These are phyloP conservation scores for Backusella macrospora DNA, from an alignment of 192 early-diverging fungal species.

Conservation along the genomic window DNA sequence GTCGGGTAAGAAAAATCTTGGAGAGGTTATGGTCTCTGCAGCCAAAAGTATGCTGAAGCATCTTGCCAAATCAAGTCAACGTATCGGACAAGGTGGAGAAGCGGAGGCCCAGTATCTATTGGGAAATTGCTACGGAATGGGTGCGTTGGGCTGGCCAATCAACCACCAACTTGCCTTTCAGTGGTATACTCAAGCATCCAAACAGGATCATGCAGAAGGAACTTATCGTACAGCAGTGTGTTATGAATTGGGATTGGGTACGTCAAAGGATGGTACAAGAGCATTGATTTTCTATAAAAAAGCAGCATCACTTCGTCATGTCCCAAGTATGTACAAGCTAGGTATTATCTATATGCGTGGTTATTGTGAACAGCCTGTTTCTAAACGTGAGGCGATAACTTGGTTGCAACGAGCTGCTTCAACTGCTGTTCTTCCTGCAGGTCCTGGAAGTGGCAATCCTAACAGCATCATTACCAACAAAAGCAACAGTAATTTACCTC, in stretches of 20 bases:
- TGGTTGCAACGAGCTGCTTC: constrained; percentile 92
- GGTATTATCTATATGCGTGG: constrained; percentile 91
- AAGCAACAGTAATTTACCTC: neutral
- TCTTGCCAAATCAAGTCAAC: constrained; percentile 67
- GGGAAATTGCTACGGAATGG: constrained; percentile 88
- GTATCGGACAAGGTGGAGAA: constrained; percentile 65
- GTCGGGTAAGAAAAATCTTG: constrained; percentile 52
- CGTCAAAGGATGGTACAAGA: constrained; percentile 77
- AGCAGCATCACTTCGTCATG: constrained; percentile 84
- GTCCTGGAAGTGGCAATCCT: neutral
- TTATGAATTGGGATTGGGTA: constrained; percentile 91
- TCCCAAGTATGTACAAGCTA: constrained; percentile 95
- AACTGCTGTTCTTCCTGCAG: constrained; percentile 61
- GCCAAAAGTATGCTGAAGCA: constrained; percentile 86
- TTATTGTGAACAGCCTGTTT: constrained; percentile 63
- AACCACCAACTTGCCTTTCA: constrained; percentile 91
- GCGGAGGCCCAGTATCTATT: constrained; percentile 94
- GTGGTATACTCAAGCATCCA: constrained; percentile 88
- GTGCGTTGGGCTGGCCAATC: constrained; percentile 70
- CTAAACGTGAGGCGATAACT: constrained; percentile 88
- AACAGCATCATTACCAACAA: neutral
- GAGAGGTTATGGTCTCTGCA: constrained; percentile 73
- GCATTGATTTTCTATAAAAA: constrained; percentile 91
- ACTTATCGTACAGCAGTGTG: constrained; percentile 94
- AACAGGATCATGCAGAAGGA: constrained; percentile 85